Evolutionary conservation across 441 rosid species (phyloP), one percentile per base, ranked within the genome.

Genomic region (Rhodomyrtus psidioides): DNA sequence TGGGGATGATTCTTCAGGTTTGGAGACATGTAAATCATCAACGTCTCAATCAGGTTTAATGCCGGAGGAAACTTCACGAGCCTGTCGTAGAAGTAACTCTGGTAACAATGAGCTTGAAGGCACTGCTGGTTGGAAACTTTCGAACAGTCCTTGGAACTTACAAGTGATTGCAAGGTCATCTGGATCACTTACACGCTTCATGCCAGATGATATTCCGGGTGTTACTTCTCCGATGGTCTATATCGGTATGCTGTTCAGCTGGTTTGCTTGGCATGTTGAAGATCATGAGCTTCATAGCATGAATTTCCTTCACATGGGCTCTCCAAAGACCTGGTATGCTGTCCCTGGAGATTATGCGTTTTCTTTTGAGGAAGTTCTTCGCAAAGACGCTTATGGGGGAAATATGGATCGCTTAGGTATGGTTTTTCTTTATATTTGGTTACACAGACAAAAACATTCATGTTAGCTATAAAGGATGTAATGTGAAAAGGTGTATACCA

Each of bases 211-310:
- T 88, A 98, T 98, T 84, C 99, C 99, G 7, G 99, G 99, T 86
- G 99, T 98, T 74, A 95, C 99, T 83, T 95, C 99, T 85, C 99
- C 99, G 59, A 97, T 98, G 99, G 90, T 98, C 85, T 98, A 97
- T 90, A 93, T 98, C 53, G 99, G 99, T 60, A 98, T 98, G 99
- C 82, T 98, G 91, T 98, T 96, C 89, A 98, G 99, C 93, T 98
- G 99, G 99, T 98, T 98, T 93, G 99, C 99, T 84, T 98, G 99
- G 99, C 99, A 96, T 87, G 98, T 98, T 89, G 99, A 98, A 90
- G 99, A 98, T 93, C 99, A 98, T 83, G 99, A 98, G 86, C 98
- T 98, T 90, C 99, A 96, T 89, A 96, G 99, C 92, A 91, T 98
- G 98, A 98, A 98, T 89, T 98, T 94, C 91, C 98, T 98, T 87